Evolutionary conservation across 1,139 yeast genomes (phyloP), one percentile per base, ranked within the genome.

Genomic region (Martiniozyma asiatica): DNA sequence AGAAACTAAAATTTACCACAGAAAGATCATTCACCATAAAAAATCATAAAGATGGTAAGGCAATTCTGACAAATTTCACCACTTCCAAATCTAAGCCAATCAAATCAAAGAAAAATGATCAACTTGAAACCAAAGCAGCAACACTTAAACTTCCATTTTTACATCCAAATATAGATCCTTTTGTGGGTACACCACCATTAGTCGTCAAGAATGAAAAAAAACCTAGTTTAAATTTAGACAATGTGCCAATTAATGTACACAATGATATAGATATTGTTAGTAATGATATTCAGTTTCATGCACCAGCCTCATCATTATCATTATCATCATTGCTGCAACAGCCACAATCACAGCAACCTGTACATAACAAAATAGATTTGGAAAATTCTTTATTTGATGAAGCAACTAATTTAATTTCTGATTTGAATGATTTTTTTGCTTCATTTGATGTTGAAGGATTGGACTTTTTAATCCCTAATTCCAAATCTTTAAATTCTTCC

Each of bases 341-440:
- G 7, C 49, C 54, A 7, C 29, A 23, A 17, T n/a, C 33, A 17
- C n/a, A n/a, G n/a, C 31, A 31, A 22, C 16, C 12, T 13, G 24
- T n/a, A 14, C 4, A 4, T 12, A n/a, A 14, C 37, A 33, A 24
- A 20, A 31, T 38, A 9, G 50, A 47, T 20, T 24, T 50, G 2
- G 53, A 49, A 31, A 43, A 44, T 24, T 48, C 42, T 21, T 34
- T 70, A 12, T 61, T 68, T 38, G 62, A 63, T 37, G 74, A 69
- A 30, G 76, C 76, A 3, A 56, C 63, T 19, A 44, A 59, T 22
- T 50, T 71, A 36, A 73, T 71, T 12, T 59, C 61, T 29, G 75
- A 69, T 37, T 55, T 69, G 40, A 61, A 61, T 37, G 68, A 60
- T 18, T 44, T 65, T 29, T 56, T 63, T 24, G 43, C 45, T 19